Percentiles rank a stretch among this genome's conserved stretches.
Conservation (phyloP, 768 basidiomycete genomes). For the Dendrothele bispora region DNA sequence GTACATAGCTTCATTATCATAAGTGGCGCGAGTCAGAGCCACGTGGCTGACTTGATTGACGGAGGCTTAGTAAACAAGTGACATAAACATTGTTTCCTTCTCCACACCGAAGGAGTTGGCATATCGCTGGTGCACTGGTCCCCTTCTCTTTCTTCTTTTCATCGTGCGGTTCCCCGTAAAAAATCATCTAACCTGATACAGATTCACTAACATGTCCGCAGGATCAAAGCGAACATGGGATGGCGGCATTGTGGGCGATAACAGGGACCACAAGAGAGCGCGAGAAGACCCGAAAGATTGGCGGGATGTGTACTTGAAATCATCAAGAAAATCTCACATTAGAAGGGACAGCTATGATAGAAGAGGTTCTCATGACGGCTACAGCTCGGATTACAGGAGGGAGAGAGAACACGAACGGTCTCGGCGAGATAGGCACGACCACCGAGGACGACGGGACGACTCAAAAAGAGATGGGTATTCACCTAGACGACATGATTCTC, state of each 20-base stretch:
- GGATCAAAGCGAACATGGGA: slow-evolving; percentile 83
- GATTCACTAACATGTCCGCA: slow-evolving; percentile 82
- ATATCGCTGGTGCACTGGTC: background rate
- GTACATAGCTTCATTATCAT: no score
- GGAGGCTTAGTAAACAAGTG: no score
- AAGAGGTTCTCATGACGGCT: slow-evolving; percentile 30
- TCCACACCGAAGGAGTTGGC: background rate
- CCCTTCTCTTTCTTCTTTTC: background rate
- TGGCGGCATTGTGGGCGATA: slow-evolving; percentile 43
- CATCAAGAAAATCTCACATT: slow-evolving; percentile 27
- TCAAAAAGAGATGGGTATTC: slow-evolving; percentile 3
- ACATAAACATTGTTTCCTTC: background rate
- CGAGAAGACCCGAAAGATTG: slow-evolving; percentile 64
- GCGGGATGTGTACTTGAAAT: slow-evolving; percentile 66
- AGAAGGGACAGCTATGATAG: slow-evolving; percentile 39
- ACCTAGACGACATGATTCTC: slow-evolving; percentile 1
- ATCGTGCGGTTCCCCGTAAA: slow-evolving; percentile 11
- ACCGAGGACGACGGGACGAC: slow-evolving; percentile 28
- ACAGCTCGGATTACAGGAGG: slow-evolving; percentile 30
- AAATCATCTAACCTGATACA: slow-evolving; percentile 17
- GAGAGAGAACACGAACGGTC: slow-evolving; percentile 24
- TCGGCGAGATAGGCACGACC: slow-evolving; percentile 36
- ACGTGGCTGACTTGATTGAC: no score
- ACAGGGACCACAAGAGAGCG: slow-evolving; percentile 48
- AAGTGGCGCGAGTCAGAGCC: no score